Evolutionary conservation across 441 rosid genomes (phyloP).

Genomic region (Arabidopsis lyrata): DNA sequence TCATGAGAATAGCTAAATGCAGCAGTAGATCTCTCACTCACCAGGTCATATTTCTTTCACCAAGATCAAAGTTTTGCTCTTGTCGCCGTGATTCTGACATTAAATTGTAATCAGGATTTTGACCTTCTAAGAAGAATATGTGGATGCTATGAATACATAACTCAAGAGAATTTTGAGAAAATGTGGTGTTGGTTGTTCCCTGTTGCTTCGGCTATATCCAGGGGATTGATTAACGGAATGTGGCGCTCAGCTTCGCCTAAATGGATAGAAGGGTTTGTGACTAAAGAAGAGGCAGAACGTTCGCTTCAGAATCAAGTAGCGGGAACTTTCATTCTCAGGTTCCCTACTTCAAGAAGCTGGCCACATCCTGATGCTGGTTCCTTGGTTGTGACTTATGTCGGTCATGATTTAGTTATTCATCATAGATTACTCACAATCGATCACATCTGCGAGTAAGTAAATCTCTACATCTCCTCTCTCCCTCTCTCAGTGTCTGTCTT

Average conservation of each 20-base stretch:
- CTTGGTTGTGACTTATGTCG: slow-evolving; percentile 79
- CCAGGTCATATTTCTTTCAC: slow-evolving; percentile 56
- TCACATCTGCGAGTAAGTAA: slow-evolving; percentile 46
- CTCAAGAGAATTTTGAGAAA: slow-evolving; percentile 85
- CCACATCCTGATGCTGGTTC: slow-evolving; percentile 95
- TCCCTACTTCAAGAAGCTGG: slow-evolving; percentile 95
- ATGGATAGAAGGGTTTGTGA: slow-evolving; percentile 93
- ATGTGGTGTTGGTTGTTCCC: slow-evolving; percentile 96
- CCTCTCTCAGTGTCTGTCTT: neutral
- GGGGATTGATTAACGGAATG: slow-evolving; percentile 49
- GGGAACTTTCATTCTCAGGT: slow-evolving; percentile 83
- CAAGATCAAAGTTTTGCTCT: slow-evolving; percentile 16
- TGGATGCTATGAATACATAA: slow-evolving; percentile 71
- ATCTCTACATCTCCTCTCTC: neutral
- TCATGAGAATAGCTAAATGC: slow-evolving; percentile 79
- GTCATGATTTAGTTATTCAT: slow-evolving; percentile 61
- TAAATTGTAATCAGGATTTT: slow-evolving; percentile 60
- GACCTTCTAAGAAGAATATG: slow-evolving; percentile 69
- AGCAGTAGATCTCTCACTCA: slow-evolving; percentile 67
- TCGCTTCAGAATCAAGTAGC: slow-evolving; percentile 86
- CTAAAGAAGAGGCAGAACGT: slow-evolving; percentile 89
- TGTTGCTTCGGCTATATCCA: slow-evolving; percentile 67
- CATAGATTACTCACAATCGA: slow-evolving; percentile 70
- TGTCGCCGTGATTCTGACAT: slow-evolving; percentile 20
- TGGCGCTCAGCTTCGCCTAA: slow-evolving; percentile 77